phyloP scores from a whole-genome alignment of 140 eudicot genomes.

The Anethum foeniculum region DNA sequence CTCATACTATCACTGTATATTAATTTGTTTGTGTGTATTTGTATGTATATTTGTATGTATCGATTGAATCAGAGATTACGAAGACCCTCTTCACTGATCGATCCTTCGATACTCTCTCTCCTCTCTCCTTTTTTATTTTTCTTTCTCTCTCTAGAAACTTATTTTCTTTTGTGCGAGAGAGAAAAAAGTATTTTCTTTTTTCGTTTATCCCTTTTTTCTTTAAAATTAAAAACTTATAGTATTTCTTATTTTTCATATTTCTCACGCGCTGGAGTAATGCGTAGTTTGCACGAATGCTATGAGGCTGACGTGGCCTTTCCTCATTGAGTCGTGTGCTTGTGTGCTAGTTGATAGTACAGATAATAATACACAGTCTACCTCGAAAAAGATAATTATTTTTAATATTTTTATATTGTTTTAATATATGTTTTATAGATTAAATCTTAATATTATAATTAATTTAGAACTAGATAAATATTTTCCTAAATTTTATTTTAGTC shows the following conservation, averaged over 20 bases:
- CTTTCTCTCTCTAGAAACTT: constrained; percentile 32
- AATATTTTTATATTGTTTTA: too few species aligned
- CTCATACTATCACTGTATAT: constrained; percentile 18
- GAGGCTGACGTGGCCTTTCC: not conserved
- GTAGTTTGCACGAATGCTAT: not conserved
- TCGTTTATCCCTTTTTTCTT: not conserved
- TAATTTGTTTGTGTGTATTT: constrained; percentile 13
- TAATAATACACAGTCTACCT: not conserved
- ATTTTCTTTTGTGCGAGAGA: constrained; percentile 31
- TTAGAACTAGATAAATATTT: too few species aligned
- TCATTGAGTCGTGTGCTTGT: not conserved
- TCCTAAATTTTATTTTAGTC: not conserved
- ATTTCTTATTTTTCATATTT: too few species aligned
- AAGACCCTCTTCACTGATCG: constrained; percentile 34
- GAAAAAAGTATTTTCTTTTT: not conserved
- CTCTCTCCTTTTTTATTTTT: constrained; percentile 12
- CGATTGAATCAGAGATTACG: constrained; percentile 28
- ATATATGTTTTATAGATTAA: too few species aligned
- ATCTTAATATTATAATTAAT: too few species aligned
- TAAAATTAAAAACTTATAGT: not conserved
- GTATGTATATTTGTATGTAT: constrained; percentile 20
- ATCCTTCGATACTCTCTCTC: constrained; percentile 32
- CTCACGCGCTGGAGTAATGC: not conserved
- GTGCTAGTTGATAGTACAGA: not conserved
- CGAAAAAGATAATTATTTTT: too few species aligned